Evolutionary conservation across 495 filamentous ascomycete species (phyloP).

Genomic region (Aspergillus wentii): DNA sequence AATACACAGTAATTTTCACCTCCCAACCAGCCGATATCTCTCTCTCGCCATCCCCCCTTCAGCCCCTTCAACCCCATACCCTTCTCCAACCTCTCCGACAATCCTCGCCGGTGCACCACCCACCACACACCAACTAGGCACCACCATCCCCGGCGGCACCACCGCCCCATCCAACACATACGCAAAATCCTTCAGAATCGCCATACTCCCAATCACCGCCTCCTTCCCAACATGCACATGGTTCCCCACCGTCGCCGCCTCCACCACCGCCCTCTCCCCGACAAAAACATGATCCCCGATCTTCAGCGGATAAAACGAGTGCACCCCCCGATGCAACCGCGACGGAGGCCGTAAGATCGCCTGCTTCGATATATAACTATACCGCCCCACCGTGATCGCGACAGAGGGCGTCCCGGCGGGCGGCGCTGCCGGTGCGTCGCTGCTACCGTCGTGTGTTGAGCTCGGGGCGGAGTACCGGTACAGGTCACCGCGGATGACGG

Average conservation of each 20-base stretch:
- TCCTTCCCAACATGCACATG: slow-evolving; percentile 78
- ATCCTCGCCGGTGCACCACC: slow-evolving; percentile 76
- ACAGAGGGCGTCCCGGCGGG: slow-evolving; percentile 28
- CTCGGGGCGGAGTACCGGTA: slow-evolving; percentile 42
- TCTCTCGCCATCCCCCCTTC: slow-evolving; percentile 43
- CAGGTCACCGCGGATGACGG: slow-evolving; percentile 88
- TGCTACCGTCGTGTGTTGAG: slow-evolving; percentile 11
- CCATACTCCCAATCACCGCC: slow-evolving; percentile 73
- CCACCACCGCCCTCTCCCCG: slow-evolving; percentile 64
- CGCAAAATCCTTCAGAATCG: slow-evolving; percentile 86
- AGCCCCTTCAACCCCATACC: slow-evolving; percentile 54
- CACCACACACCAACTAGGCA: slow-evolving; percentile 83
- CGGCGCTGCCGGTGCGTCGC: slow-evolving; percentile 13
- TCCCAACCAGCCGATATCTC: slow-evolving; percentile 40
- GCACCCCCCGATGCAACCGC: slow-evolving; percentile 51
- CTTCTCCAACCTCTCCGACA: slow-evolving; percentile 82
- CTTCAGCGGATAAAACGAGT: slow-evolving; percentile 77
- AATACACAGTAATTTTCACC: slow-evolving; percentile 20
- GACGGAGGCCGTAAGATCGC: slow-evolving; percentile 73
- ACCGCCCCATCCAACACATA: slow-evolving; percentile 78
- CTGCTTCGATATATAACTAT: slow-evolving; percentile 74
- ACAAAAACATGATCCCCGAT: slow-evolving; percentile 92
- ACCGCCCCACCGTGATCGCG: slow-evolving; percentile 80
- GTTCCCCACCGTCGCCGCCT: slow-evolving; percentile 71
- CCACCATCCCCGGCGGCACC: slow-evolving; percentile 82